Percentiles rank a stretch among this genome's conserved stretches.
Conservation (phyloP, 495 filamentous ascomycete genomes). For the Aspergillus cristatus region DNA sequence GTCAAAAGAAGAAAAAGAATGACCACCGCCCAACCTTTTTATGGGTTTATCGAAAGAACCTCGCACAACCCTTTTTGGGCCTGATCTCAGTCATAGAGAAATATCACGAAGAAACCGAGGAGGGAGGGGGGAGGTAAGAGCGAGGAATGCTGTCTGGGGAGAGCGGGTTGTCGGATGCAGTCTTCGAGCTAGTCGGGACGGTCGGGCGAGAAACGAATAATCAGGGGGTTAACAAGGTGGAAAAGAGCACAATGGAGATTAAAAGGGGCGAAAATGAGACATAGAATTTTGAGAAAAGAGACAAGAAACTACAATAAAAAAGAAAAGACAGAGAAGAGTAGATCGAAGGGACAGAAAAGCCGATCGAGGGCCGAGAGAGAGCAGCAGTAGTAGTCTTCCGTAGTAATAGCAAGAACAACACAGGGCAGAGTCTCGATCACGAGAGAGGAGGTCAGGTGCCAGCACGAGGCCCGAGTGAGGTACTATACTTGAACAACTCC, state of each 20-base stretch:
- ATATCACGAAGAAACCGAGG: background rate
- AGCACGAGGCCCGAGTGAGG: too few relatives aligned
- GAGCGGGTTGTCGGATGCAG: background rate
- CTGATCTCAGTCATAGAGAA: constrained; percentile 7
- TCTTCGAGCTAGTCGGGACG: background rate
- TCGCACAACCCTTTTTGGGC: constrained; percentile 3
- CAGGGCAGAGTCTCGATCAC: constrained; percentile 2
- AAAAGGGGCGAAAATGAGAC: background rate
- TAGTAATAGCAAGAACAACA: background rate
- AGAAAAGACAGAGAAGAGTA: background rate
- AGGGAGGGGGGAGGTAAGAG: background rate
- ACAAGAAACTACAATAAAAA: background rate
- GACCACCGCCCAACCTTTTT: constrained; percentile 5
- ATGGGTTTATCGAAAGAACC: constrained; percentile 1
- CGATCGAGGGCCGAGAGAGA: constrained; percentile 1
- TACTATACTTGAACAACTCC: too few relatives aligned
- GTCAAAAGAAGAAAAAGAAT: too few relatives aligned
- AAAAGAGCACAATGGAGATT: background rate
- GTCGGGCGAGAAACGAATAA: background rate
- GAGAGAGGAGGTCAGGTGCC: constrained; percentile 3
- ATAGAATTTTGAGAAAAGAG: background rate
- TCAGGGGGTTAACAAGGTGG: background rate
- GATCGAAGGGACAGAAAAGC: too few relatives aligned
- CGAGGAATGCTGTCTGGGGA: background rate
- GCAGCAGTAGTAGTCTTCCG: background rate